Evolutionary conservation across 139 green algal genomes (phyloP), one percentile per base, ranked within the genome.

Genomic region (Chlamydomonas urium): DNA sequence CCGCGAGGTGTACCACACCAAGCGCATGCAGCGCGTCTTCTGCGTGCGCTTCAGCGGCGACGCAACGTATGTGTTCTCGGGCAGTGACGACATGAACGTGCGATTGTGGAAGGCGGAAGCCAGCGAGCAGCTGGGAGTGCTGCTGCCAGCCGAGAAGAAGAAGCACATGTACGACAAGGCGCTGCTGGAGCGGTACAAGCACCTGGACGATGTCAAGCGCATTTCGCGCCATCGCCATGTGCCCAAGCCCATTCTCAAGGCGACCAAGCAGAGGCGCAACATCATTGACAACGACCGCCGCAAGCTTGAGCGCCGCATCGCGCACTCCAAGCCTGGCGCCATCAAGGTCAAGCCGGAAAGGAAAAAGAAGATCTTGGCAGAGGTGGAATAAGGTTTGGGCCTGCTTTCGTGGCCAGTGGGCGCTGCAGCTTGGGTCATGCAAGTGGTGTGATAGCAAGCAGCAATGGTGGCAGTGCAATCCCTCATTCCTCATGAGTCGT

Each of bases 21-120:
- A 96, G 79, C 90, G 95, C 79, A 99, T 99, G 95, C 94, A 98
- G 89, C 87, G 93, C 33, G 87, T 97, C 19, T 94, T 95, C 81
- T 78, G 84, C 2, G 85, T 90, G 65, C 77, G 85, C 6, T 99
- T 96, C 86, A 91, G 73, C 50, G 91, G 90, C 0, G 95, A 99
- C 66, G 95, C 79, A 2, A 85, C 83, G 10, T 99, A 99, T 74
- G 90, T 99, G 8, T 93, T 97, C 79, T 92, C 80, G 4, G 95
- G 89, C 58, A 89, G 76, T 32, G 91, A 97, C 67, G 91, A 97
- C 84, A 91, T 93, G 85, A 96, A 97, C 84, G 77, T 96, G 33
- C 81, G 91, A 38, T 76, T 93, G 26, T 97, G 91, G 91, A 97
- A 97, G 83, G 90, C 95, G 6, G 69, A 97, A 5, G 93, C 95